Conservation (phyloP, 306 rosid species). For the Cicer cuneatum region DNA sequence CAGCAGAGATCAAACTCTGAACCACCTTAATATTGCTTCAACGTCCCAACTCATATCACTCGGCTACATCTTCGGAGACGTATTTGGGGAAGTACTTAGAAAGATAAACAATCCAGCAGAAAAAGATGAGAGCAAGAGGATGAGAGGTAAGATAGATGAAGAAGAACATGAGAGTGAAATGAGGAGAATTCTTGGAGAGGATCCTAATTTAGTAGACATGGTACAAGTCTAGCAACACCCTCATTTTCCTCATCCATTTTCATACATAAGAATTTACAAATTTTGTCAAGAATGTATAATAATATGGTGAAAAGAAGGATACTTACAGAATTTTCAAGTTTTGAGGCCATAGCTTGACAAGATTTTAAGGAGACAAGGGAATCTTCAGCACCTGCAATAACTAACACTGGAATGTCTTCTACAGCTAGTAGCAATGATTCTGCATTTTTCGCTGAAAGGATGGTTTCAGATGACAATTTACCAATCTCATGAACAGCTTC, state of each 20-base stretch:
- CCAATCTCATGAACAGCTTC: conserved; percentile 93
- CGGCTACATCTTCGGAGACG: too few relatives aligned
- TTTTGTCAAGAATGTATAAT: conserved; percentile 6
- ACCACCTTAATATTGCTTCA: too few relatives aligned
- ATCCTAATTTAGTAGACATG: not conserved
- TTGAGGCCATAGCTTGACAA: conserved; percentile 84
- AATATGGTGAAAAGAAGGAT: conserved; percentile 4
- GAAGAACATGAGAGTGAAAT: not conserved
- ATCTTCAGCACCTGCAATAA: conserved; percentile 81
- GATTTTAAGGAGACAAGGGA: conserved; percentile 78
- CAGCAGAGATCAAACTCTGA: too few relatives aligned
- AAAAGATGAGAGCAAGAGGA: not conserved
- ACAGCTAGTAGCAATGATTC: conserved; percentile 72
- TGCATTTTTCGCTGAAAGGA: conserved; percentile 67
- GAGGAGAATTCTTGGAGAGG: not conserved
- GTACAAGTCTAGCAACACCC: not conserved
- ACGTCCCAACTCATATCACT: too few relatives aligned
- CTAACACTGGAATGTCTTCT: conserved; percentile 73
- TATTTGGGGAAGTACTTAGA: not conserved
- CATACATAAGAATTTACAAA: not conserved
- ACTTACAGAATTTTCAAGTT: conserved; percentile 83
- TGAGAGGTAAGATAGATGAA: not conserved
- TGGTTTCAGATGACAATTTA: conserved; percentile 78
- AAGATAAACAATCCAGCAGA: not conserved
- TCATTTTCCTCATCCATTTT: conserved; percentile 22